Conservation (phyloP, 1,284 basidiomycete genomes). For the Amylostereum areolatum region DNA sequence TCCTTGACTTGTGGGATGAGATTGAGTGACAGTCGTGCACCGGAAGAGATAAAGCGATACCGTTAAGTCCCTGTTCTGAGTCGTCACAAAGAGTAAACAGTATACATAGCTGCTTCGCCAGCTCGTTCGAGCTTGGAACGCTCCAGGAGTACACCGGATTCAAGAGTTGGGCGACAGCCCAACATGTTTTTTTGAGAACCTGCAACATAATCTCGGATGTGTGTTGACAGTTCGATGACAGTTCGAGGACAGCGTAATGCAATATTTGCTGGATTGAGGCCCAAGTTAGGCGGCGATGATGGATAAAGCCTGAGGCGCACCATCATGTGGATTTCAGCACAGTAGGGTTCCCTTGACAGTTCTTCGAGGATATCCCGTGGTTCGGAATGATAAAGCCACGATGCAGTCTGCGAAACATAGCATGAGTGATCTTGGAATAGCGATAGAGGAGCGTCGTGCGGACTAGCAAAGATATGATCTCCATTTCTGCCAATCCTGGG, state of each 20-base stretch:
- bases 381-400: slow-evolving; percentile 37
- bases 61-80: not conserved
- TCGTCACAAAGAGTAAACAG: slow-evolving; percentile 13
- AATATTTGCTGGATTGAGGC: slow-evolving; percentile 10
- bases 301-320: slow-evolving; percentile 5
- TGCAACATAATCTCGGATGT: not conserved
- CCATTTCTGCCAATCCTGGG: slow-evolving; percentile 38
- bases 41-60: not conserved
- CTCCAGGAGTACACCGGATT: slow-evolving; percentile 8
- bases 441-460: slow-evolving; percentile 12
- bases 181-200: slow-evolving; percentile 11
- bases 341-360: slow-evolving; percentile 1
- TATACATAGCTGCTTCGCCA: slow-evolving; percentile 7
- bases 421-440: slow-evolving; percentile 1
- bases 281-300: not conserved
- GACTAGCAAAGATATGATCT: slow-evolving; percentile 46
- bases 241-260: not conserved
- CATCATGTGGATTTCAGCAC: slow-evolving; percentile 6
- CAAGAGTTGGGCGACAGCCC: slow-evolving; percentile 14
- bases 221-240: not conserved
- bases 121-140: not conserved
- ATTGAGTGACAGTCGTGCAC: not conserved
- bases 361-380: slow-evolving; percentile 2
- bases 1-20: not conserved
- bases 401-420: slow-evolving; percentile 35